Percentiles rank a stretch among this genome's conserved stretches.
These are phyloP conservation scores for Saccharomycopsis fibuligera DNA, from an alignment of 805 yeast genomes.

Conservation along the genomic window DNA sequence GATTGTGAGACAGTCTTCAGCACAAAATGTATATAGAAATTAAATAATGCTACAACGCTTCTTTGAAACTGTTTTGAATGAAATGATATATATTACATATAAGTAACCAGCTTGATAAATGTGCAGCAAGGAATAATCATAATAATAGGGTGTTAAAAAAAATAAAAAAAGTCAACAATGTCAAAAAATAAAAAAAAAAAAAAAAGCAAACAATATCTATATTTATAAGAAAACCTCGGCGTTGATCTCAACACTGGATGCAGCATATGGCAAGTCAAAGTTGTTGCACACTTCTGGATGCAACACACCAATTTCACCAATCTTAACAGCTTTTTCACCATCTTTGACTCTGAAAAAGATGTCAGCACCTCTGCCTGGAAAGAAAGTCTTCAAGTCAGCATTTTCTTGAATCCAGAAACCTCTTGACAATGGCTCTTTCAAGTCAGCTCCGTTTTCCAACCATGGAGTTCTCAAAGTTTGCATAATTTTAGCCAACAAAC, in stretches of 20 bases:
- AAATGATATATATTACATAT: too few relatives aligned
- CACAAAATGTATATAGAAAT: too few relatives aligned
- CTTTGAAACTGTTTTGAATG: too few relatives aligned
- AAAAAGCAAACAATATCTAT: not conserved
- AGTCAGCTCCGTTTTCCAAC: conserved; percentile 49
- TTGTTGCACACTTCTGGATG: conserved; percentile 88
- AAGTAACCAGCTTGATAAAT: too few relatives aligned
- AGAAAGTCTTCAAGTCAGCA: conserved; percentile 60
- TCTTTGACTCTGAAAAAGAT: conserved; percentile 64
- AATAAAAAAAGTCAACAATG: too few relatives aligned
- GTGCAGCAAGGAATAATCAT: too few relatives aligned
- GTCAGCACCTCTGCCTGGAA: conserved; percentile 97
- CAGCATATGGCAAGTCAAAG: conserved; percentile 91
- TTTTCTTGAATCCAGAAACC: conserved; percentile 86
- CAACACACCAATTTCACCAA: conserved; percentile 88
- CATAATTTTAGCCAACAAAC: conserved; percentile 90
- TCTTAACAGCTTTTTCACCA: conserved; percentile 47
- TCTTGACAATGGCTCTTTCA: conserved; percentile 44
- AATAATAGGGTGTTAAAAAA: too few relatives aligned
- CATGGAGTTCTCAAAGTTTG: conserved; percentile 89
- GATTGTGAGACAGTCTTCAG: too few relatives aligned
- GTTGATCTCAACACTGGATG: conserved; percentile 83
- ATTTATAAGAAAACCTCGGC: conserved; percentile 76
- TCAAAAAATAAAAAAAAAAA: not conserved
- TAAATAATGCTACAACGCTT: too few relatives aligned